Evolutionary conservation across 192 early-diverging fungal genomes (phyloP).

Genomic region (Thamnidium elegans): DNA sequence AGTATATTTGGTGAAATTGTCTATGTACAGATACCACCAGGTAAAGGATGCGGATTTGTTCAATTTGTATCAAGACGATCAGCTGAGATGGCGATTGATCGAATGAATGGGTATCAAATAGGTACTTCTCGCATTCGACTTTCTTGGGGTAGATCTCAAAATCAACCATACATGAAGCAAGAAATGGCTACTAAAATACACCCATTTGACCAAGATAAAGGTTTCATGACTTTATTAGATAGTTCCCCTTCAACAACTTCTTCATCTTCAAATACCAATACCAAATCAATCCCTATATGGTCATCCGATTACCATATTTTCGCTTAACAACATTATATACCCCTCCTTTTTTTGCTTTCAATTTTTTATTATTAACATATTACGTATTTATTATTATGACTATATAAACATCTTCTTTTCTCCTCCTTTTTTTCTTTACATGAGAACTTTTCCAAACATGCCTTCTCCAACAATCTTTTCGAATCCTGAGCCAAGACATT

Average conservation of each 20-base stretch:
- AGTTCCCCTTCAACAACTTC: too few relatives aligned
- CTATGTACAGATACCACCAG: constrained; percentile 91
- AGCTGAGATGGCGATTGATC: constrained; percentile 87
- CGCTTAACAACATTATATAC: neutral
- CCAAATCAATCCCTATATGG: too few relatives aligned
- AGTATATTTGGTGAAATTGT: constrained; percentile 85
- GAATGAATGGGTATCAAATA: constrained; percentile 84
- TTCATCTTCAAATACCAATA: too few relatives aligned
- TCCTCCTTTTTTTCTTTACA: constrained; percentile 7
- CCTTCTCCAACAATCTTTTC: constrained; percentile 33
- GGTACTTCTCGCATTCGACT: constrained; percentile 56
- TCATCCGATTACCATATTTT: too few relatives aligned
- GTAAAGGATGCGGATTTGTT: constrained; percentile 95
- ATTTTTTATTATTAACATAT: too few relatives aligned
- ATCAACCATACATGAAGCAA: too few relatives aligned
- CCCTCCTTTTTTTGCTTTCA: neutral
- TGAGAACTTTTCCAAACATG: constrained; percentile 30
- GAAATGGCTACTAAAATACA: too few relatives aligned
- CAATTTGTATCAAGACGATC: constrained; percentile 80
- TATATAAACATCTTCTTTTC: neutral
- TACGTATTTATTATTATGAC: neutral
- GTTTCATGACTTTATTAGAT: too few relatives aligned
- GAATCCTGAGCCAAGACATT: constrained; percentile 25
- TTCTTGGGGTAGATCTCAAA: constrained; percentile 53
- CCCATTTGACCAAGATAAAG: too few relatives aligned